Base-by-base conservation (phyloP, 108 stramenopile species). In the Skeletonema grethae region DNA sequence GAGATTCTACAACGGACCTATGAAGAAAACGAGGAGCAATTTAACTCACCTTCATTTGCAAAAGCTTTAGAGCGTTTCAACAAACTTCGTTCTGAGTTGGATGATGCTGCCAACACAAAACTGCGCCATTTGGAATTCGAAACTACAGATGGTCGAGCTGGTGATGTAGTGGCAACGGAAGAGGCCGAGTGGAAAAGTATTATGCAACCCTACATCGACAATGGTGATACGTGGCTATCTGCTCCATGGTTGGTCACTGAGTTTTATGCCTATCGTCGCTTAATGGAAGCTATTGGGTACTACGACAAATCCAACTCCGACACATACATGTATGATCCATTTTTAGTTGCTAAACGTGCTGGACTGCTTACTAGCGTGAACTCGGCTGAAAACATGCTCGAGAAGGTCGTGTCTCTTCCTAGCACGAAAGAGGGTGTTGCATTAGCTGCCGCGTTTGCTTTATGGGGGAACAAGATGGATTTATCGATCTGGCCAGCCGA, bases 401-500 rank as follows among this genome's bases (percentile, higher is more conserved):
- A 62, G 22, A 90, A 88, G 69, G 60, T 90, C 36, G 74, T 69
- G 7, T 79, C 76, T 16, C 61, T 94, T 7, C 86, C 84, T 0
- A 71, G 72, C 15, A 87, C 77, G 4, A 66, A 73, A 57, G 87
- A 85, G 61, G 92, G 91, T 1, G 65, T 87, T 43, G 71, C 80
- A 59, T 53, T 91, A 15, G 90, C 92, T 1, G 76, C 80, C 5
- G 82, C 82, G 8, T 87, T 90, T 69, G 88, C 96, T 1, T 82
- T 98, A 1, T 98, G 98, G 98, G 98, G 97, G 5, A 98, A 98
- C 62, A 93, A 94, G 60, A 97, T 97, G 96, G 98, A 98, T 77
- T 73, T 98, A 38, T 90, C 88, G 31, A 73, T 98, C 2, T 98
- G 98, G 98, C 97, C 97, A 0, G 95, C 97, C 12, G 87, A 93